A percentile compares a stretch with the other conserved stretches of the same genome.
Evolutionary conservation across 257 asterid genomes (phyloP).

Genomic region (Solanum okadae): DNA sequence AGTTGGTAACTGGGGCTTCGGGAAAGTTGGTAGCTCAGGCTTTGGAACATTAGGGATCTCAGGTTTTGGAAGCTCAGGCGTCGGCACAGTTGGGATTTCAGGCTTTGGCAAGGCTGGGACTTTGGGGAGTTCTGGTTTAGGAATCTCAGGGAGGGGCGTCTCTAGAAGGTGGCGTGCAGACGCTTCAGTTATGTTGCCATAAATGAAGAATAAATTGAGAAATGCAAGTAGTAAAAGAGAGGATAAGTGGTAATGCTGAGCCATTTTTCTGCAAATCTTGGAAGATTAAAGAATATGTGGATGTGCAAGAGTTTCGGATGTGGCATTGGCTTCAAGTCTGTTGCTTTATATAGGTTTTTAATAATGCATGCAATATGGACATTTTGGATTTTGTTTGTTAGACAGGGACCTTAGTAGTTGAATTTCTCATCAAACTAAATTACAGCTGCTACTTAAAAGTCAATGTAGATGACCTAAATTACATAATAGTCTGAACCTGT

Average conservation of each 20-base stretch:
- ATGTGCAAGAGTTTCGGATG: neutral
- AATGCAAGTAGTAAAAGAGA: neutral
- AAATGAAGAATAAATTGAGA: neutral
- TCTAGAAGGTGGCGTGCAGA: neutral
- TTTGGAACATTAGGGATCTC: neutral
- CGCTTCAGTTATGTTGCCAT: neutral
- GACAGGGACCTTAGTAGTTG: constrained; percentile 9
- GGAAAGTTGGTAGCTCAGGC: neutral
- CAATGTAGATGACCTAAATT: neutral
- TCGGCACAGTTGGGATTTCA: neutral
- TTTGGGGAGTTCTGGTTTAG: neutral
- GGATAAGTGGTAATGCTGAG: neutral
- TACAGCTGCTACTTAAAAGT: neutral
- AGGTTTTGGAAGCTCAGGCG: neutral
- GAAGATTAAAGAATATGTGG: neutral
- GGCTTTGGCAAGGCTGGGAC: neutral
- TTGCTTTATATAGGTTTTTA: constrained; percentile 13
- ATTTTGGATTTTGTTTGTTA: constrained; percentile 2
- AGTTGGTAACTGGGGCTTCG: neutral
- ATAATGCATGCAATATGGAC: neutral
- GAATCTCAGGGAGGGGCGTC: neutral
- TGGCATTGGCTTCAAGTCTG: neutral
- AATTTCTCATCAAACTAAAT: constrained; percentile 13
- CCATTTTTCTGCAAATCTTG: neutral
- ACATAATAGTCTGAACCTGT: neutral